Evolutionary conservation across 169 alveolate genomes (phyloP).

Genomic region (Eimeria praecox): DNA sequence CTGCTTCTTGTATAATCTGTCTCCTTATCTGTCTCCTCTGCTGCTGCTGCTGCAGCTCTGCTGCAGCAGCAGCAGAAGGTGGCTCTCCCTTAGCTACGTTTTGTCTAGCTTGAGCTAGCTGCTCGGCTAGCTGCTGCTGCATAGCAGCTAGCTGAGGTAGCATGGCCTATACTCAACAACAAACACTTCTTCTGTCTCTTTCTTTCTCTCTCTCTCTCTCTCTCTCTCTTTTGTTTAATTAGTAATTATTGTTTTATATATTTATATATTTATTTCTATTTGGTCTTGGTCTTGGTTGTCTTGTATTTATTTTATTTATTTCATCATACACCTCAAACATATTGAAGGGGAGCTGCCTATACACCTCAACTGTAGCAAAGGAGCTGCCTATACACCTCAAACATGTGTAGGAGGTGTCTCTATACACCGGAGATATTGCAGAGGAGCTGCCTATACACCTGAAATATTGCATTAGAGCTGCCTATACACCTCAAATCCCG

Average conservation of each 20-base stretch:
- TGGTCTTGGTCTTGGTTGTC: not conserved
- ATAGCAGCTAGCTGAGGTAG: constrained; percentile 12
- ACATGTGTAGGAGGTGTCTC: too few species aligned
- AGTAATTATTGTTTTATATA: not conserved
- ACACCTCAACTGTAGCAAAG: too few species aligned
- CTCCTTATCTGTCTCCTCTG: not conserved
- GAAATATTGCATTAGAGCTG: too few species aligned
- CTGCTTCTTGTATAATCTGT: not conserved
- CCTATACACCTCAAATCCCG: too few species aligned
- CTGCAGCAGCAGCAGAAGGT: constrained; percentile 18
- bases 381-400: too few species aligned
- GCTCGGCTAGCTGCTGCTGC: constrained; percentile 4
- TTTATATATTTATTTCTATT: not conserved
- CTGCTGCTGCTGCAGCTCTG: constrained; percentile 10
- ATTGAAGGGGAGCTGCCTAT: too few species aligned
- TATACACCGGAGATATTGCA: too few species aligned
- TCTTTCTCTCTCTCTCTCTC: not conserved
- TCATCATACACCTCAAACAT: too few species aligned
- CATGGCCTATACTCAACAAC: not conserved
- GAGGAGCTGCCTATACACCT: too few species aligned
- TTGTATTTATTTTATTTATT: not conserved
- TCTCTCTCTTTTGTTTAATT: not conserved
- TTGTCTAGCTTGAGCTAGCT: not conserved
- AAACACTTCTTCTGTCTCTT: not conserved
- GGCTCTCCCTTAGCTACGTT: not conserved